Evolutionary conservation across 2,329 filamentous ascomycete genomes (phyloP).

Genomic region (Aspergillus awamori): DNA sequence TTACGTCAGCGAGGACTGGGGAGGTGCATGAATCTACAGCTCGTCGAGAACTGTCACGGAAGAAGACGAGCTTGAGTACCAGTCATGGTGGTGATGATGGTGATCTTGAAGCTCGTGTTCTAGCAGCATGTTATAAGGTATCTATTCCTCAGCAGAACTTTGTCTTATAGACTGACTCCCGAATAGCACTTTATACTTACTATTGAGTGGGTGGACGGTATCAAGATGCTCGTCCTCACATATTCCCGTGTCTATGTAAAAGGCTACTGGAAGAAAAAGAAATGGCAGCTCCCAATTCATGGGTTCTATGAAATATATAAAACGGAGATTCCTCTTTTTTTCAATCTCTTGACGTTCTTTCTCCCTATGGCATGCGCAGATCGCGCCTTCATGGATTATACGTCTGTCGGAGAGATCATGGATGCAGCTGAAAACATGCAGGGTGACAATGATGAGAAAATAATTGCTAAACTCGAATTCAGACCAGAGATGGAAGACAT

Average conservation of each 20-base stretch:
- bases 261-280: conserved; percentile 18
- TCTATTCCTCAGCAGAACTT: not conserved
- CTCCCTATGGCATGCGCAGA: not conserved
- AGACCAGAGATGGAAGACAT: conserved; percentile 14
- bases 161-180: not conserved
- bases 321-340: conserved; percentile 18
- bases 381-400: conserved; percentile 5
- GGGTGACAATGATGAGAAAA: conserved; percentile 11
- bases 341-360: conserved; percentile 24
- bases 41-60: conserved; percentile 5
- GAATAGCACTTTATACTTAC: conserved; percentile 25
- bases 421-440: conserved; percentile 12
- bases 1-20: conserved; percentile 19
- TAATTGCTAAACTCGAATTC: conserved; percentile 14
- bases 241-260: conserved; percentile 22
- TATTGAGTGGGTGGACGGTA: conserved; percentile 20
- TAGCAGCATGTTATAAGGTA: conserved; percentile 25
- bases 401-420: conserved; percentile 16
- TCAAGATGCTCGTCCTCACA: conserved; percentile 23
- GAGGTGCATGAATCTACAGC: conserved; percentile 23
- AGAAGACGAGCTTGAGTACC: not conserved
- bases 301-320: conserved; percentile 22
- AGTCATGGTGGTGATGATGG: not conserved
- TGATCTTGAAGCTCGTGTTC: conserved; percentile 10
- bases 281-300: conserved; percentile 18